Evolutionary conservation across 768 basidiomycete species (phyloP).

Genomic region (Trametes coccinea): DNA sequence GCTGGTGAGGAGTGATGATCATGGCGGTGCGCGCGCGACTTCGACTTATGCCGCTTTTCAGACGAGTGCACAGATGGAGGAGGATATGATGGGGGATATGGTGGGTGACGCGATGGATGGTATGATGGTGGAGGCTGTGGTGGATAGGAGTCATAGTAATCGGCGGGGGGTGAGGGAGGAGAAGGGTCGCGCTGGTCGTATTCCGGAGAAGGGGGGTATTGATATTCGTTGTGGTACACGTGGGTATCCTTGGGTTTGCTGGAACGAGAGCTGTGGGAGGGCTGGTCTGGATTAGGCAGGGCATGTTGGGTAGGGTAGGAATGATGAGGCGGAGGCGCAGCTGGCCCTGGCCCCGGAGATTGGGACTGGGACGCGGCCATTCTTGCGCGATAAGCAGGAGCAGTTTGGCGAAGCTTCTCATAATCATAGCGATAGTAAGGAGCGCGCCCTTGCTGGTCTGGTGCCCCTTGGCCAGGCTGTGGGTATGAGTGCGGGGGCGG

Average conservation of each 20-base stretch:
- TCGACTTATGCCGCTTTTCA: constrained; percentile 13
- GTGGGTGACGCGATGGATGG: not conserved
- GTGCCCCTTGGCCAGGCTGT: not conserved
- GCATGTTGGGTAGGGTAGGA: not conserved
- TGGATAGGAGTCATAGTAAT: not conserved
- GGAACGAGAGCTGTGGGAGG: not conserved
- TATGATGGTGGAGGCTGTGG: not conserved
- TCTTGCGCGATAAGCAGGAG: constrained; percentile 15
- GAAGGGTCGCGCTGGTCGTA: constrained; percentile 3
- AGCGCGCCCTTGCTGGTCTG: not conserved
- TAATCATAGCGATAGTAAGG: constrained; percentile 28
- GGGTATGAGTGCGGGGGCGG: too few species aligned
- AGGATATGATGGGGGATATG: not conserved
- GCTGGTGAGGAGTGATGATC: not conserved
- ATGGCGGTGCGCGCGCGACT: constrained; percentile 6
- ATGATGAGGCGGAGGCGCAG: not conserved
- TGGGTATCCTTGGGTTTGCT: constrained; percentile 7
- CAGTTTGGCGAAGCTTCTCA: constrained; percentile 17
- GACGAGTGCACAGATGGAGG: not conserved
- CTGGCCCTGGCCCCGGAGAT: not conserved
- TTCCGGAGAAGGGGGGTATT: not conserved
- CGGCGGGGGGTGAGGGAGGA: not conserved
- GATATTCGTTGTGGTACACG: not conserved
- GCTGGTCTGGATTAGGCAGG: not conserved
- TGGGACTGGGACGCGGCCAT: not conserved